phyloP scores from a whole-genome alignment of 768 basidiomycete genomes.

The Pulveroboletus ravenelii region DNA sequence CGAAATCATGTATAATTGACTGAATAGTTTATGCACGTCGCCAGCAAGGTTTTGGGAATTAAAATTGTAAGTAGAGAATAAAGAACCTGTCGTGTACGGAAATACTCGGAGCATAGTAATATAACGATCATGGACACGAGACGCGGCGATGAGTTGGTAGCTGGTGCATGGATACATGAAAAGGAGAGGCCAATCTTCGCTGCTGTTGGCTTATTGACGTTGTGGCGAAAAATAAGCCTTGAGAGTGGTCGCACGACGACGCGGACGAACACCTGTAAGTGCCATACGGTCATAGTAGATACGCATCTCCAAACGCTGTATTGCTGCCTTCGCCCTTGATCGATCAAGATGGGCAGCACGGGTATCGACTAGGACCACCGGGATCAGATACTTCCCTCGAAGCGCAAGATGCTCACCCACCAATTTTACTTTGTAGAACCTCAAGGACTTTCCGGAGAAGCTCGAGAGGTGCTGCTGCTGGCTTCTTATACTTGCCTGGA shows the following conservation, averaged over 20 bases:
- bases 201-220: slow-evolving; percentile 4
- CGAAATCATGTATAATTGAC: slow-evolving; percentile 20
- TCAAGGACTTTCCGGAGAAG: slow-evolving; percentile 47
- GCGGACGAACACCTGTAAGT: slow-evolving; percentile 20
- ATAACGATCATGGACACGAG: background rate
- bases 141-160: background rate
- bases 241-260: slow-evolving; percentile 23
- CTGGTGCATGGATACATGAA: background rate
- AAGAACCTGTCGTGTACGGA: background rate
- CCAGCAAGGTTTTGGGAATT: slow-evolving; percentile 1
- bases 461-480: slow-evolving; percentile 41
- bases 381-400: background rate
- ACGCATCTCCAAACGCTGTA: slow-evolving; percentile 62
- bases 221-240: slow-evolving; percentile 29
- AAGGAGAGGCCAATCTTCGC: background rate
- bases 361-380: slow-evolving; percentile 49
- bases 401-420: slow-evolving; percentile 36
- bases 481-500: slow-evolving; percentile 29
- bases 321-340: slow-evolving; percentile 63
- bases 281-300: slow-evolving; percentile 56
- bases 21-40: slow-evolving; percentile 18
- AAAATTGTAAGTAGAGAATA: background rate
- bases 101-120: slow-evolving; percentile 1
- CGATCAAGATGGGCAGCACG: slow-evolving; percentile 74
- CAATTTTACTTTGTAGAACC: slow-evolving; percentile 52